Percentiles rank a stretch among this genome's conserved stretches.
Conservation (phyloP, 257 asterid species). For the Buddleja alternifolia region DNA sequence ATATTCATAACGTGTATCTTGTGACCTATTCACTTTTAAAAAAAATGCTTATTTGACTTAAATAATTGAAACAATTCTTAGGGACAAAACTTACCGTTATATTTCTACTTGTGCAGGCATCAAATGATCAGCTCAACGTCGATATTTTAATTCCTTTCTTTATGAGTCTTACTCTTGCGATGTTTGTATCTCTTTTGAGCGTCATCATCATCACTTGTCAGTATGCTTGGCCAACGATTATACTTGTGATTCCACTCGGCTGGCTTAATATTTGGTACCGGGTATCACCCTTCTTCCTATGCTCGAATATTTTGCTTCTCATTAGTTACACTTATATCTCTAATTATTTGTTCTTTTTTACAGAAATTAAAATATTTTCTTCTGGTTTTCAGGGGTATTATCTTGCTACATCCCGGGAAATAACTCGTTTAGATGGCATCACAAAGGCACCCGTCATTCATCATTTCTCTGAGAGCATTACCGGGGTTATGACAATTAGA, state of each 20-base stretch:
- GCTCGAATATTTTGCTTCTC: not conserved
- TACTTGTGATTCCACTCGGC: slow-evolving; percentile 81
- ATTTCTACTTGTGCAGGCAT: slow-evolving; percentile 61
- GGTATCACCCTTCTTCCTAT: slow-evolving; percentile 47
- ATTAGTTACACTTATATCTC: too few relatives aligned
- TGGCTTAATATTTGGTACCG: slow-evolving; percentile 93
- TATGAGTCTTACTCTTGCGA: slow-evolving; percentile 52
- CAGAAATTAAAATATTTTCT: not conserved
- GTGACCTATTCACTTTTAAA: too few relatives aligned
- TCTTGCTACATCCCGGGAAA: slow-evolving; percentile 87
- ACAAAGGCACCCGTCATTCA: slow-evolving; percentile 97
- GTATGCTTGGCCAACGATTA: slow-evolving; percentile 86
- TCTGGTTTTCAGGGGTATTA: slow-evolving; percentile 72
- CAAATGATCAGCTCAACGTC: slow-evolving; percentile 86
- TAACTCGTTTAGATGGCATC: slow-evolving; percentile 90
- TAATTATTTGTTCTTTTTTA: not conserved
- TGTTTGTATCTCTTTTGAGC: slow-evolving; percentile 60
- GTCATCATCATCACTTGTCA: slow-evolving; percentile 87
- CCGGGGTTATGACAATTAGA: slow-evolving; percentile 92
- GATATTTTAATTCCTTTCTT: slow-evolving; percentile 81
- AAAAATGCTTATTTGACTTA: too few relatives aligned
- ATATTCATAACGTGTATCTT: too few relatives aligned
- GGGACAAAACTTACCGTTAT: not conserved
- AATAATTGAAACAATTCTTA: not conserved
- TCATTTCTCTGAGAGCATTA: slow-evolving; percentile 94